Evolutionary conservation across 2,329 filamentous ascomycete species (phyloP), one percentile per base, ranked within the genome.

Genomic region (Beauveria rudraprayagi): DNA sequence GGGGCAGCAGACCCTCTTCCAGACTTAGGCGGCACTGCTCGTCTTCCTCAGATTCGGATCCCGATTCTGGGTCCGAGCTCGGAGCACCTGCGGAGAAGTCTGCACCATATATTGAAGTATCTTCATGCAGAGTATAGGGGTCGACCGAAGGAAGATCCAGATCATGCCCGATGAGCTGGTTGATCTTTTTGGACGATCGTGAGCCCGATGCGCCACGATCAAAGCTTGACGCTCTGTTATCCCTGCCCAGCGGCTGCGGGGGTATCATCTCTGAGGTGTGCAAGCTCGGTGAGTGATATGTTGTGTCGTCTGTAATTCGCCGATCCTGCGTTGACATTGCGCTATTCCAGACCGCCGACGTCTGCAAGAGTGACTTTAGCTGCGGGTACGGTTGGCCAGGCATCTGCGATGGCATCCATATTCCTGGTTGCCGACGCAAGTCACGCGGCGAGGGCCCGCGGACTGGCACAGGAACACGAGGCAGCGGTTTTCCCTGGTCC

Each of bases 111-210:
- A 22, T 41, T 43, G 28, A 59, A 50, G 43, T 47, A 6, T 19
- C 8, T 11, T 28, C 22, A 16, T 44, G 28, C 22, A 24, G 19
- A 19, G 30, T 19, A 17, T 34, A 48, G 30, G 30, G 26, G 7
- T 61, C 53, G 26, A 48, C 52, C 52, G 48, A 4, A 22, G 28
- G 54, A 19, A 70, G 63, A 52, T 70, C 69, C n/a, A 78, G 50
- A 46, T 76, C 73, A 30, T 74, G 68, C 1, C 77, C 77, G 5
- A 70, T 78, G 16, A 80, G 70, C 64, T 77, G 75, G 40, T 72
- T 70, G 47, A 78, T 69, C 67, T 79, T 80, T 48, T 69, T 68
- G 0, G 71, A 70, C 0, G 76, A 73, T 1, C 69, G 67, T 10
- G 64, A 66, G 22, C 67, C 65, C 24, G 65, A 62, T 11, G 65